Conservation (phyloP, 139 green algal genomes). For the Picochlorum sp. region DNA sequence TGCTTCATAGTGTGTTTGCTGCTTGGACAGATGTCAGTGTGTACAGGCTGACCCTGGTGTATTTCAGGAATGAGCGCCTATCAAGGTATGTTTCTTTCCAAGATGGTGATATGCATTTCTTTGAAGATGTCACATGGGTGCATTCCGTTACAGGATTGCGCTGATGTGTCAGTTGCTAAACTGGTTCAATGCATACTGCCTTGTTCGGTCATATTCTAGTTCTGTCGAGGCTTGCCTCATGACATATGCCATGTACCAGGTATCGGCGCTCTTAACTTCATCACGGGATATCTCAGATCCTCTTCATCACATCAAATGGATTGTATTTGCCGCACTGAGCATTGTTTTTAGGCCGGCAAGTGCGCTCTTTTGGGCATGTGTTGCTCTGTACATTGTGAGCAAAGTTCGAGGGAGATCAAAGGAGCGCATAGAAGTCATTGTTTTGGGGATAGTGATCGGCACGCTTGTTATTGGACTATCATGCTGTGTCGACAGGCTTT, state of each 20-base stretch:
- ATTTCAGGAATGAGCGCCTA: background rate
- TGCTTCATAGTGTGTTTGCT: slow-evolving; percentile 41
- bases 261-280: background rate
- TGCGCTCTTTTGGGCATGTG: slow-evolving; percentile 30
- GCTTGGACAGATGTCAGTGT: slow-evolving; percentile 35
- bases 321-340: slow-evolving; percentile 22
- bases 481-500: background rate
- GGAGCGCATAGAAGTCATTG: background rate
- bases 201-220: slow-evolving; percentile 56
- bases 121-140: background rate
- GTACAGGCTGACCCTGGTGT: slow-evolving; percentile 3
- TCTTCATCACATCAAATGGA: slow-evolving; percentile 3
- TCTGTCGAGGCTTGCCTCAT: slow-evolving; percentile 40
- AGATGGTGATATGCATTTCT: no score
- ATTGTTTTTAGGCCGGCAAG: slow-evolving; percentile 33
- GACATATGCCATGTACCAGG: slow-evolving; percentile 23
- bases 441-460: background rate
- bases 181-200: slow-evolving; percentile 68
- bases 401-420: no score
- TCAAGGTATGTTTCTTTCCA: background rate
- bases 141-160: slow-evolving; percentile 28
- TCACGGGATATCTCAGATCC: no score
- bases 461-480: background rate
- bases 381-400: background rate
- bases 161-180: slow-evolving; percentile 39